Percentiles rank a stretch among this genome's conserved stretches.
phyloP scores from a whole-genome alignment of 495 filamentous ascomycete genomes.

The Aspergillus nidulans region DNA sequence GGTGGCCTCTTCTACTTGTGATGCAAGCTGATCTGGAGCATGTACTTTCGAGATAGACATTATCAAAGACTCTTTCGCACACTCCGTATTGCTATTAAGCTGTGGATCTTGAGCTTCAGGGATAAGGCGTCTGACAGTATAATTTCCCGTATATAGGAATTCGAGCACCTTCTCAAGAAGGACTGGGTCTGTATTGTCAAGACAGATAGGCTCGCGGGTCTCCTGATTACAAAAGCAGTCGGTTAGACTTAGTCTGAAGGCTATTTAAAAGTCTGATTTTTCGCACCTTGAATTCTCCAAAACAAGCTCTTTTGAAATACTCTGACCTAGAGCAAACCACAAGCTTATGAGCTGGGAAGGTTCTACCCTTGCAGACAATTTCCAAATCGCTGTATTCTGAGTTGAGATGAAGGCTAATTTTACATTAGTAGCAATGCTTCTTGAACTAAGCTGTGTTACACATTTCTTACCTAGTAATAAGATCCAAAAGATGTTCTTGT shows the following conservation, averaged over 20 bases:
- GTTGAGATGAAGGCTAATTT: constrained; percentile 7
- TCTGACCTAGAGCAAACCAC: constrained; percentile 9
- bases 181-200: constrained; percentile 3
- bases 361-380: constrained; percentile 11
- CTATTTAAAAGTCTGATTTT: neutral
- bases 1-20: neutral
- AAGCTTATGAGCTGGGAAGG: constrained; percentile 11
- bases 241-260: neutral
- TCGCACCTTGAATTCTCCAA: constrained; percentile 3
- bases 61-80: neutral
- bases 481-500: neutral
- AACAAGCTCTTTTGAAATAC: constrained; percentile 14
- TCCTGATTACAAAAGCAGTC: neutral
- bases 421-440: neutral
- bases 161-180: constrained; percentile 13
- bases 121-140: neutral
- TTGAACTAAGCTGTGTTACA: neutral
- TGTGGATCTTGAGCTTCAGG: neutral
- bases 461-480: neutral
- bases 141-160: constrained; percentile 13
- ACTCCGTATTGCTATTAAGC: neutral
- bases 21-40: neutral
- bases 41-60: neutral
- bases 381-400: constrained; percentile 6
- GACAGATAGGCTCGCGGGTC: neutral